Conservation (phyloP, 768 basidiomycete genomes). For the Lactarius evosmus region DNA sequence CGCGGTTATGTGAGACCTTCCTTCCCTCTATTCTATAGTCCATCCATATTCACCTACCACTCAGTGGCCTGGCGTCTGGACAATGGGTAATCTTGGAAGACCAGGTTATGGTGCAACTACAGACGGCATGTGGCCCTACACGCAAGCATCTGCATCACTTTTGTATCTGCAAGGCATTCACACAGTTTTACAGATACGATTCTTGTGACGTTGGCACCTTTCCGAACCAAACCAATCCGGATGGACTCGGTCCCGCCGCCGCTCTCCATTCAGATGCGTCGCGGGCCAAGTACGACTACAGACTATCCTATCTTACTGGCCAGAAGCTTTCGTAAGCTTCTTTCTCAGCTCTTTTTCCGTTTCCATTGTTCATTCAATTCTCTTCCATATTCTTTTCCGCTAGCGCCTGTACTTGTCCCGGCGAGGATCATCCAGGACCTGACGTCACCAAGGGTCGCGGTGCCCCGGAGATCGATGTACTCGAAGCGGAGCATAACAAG, state of each 20-base stretch:
- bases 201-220: conserved; percentile 59
- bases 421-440: conserved; percentile 78
- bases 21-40: not conserved
- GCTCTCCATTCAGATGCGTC: conserved; percentile 53
- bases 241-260: conserved; percentile 55
- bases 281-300: conserved; percentile 49
- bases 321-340: conserved; percentile 64
- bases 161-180: not conserved
- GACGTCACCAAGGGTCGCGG: conserved; percentile 51
- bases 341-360: not conserved
- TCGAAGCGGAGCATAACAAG: conserved; percentile 74
- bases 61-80: conserved; percentile 86
- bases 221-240: conserved; percentile 47
- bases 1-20: conserved; percentile 42
- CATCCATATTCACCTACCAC: not conserved
- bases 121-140: conserved; percentile 84
- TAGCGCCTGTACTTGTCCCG: conserved; percentile 73
- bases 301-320: conserved; percentile 73
- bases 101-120: conserved; percentile 78
- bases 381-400: not conserved
- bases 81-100: conserved; percentile 83
- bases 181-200: conserved; percentile 40
- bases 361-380: not conserved
- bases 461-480: conserved; percentile 79
- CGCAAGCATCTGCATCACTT: conserved; percentile 40